Percentiles rank a stretch among this genome's conserved stretches.
Conservation (phyloP, 2,329 filamentous ascomycete species). For the Ophiocordyceps camponoti-floridani region DNA sequence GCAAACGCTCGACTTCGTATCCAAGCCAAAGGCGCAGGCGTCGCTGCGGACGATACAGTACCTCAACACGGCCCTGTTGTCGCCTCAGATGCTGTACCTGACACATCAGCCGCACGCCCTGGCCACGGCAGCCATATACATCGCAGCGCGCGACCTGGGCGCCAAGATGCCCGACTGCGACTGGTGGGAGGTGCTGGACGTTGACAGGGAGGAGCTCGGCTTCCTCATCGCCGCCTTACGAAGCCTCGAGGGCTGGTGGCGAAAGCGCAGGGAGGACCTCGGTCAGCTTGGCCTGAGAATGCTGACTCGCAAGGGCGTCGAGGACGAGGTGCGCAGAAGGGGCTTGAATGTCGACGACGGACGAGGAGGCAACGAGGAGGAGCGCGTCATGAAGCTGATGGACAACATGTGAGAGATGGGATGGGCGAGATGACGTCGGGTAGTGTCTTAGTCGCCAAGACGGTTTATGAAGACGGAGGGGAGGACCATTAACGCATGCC, state of each 20-base stretch:
- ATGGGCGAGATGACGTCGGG: background rate
- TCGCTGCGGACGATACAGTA: slow-evolving; percentile 52
- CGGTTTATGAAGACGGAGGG: background rate
- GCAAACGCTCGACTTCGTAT: slow-evolving; percentile 63
- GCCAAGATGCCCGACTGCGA: slow-evolving; percentile 66
- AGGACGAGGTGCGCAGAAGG: slow-evolving; percentile 39
- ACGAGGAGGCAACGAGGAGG: slow-evolving; percentile 17
- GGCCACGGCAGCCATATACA: slow-evolving; percentile 77
- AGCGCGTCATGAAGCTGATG: slow-evolving; percentile 24
- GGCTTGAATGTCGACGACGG: slow-evolving; percentile 18
- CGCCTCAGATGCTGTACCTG: slow-evolving; percentile 74
- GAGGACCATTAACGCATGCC: background rate
- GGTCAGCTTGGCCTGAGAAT: slow-evolving; percentile 29
- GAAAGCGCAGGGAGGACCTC: slow-evolving; percentile 38
- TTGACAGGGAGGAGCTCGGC: slow-evolving; percentile 82
- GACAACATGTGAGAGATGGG: slow-evolving; percentile 8
- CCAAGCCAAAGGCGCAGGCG: slow-evolving; percentile 28
- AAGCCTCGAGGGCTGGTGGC: slow-evolving; percentile 57
- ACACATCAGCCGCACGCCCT: slow-evolving; percentile 81
- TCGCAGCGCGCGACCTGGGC: slow-evolving; percentile 60
- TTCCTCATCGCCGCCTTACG: slow-evolving; percentile 77
- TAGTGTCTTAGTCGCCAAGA: background rate
- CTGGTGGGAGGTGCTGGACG: slow-evolving; percentile 98
- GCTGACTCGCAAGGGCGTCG: slow-evolving; percentile 38
- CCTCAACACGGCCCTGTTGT: slow-evolving; percentile 73